Conservation (phyloP, 2,329 filamentous ascomycete genomes). For the Mycocentrospora acerina region DNA sequence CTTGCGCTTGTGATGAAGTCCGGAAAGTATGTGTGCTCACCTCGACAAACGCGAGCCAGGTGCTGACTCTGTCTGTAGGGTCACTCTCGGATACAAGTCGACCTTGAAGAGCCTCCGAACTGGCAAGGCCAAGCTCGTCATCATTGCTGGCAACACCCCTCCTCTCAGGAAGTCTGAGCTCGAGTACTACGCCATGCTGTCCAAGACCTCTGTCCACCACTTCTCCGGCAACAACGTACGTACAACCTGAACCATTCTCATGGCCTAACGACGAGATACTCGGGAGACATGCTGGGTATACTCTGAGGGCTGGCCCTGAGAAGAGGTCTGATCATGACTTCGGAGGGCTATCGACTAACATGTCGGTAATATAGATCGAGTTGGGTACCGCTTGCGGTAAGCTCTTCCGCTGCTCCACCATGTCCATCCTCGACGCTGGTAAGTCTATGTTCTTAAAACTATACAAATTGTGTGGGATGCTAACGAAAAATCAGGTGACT, state of each 20-base stretch:
- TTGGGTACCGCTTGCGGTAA: slow-evolving; percentile 98
- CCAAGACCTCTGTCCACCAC: slow-evolving; percentile 95
- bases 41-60: slow-evolving; percentile 1
- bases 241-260: slow-evolving; percentile 44
- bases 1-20: slow-evolving; percentile 70
- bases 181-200: slow-evolving; percentile 69
- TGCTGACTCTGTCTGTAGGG: slow-evolving; percentile 48
- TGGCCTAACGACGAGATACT: slow-evolving; percentile 42
- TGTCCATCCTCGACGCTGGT: slow-evolving; percentile 94
- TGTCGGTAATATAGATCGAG: slow-evolving; percentile 73
- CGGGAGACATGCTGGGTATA: slow-evolving; percentile 22
- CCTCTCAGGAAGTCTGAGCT: slow-evolving; percentile 97
- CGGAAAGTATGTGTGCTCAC: slow-evolving; percentile 53
- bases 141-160: slow-evolving; percentile 93
- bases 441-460: slow-evolving; percentile 13
- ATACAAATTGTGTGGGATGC: background rate
- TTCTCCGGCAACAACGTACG: slow-evolving; percentile 99
- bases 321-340: slow-evolving; percentile 83
- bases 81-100: slow-evolving; percentile 88
- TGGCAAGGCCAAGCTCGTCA: slow-evolving; percentile 98
- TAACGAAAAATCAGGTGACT: slow-evolving; percentile 57
- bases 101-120: slow-evolving; percentile 84
- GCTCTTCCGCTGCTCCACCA: slow-evolving; percentile 96
- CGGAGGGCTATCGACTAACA: slow-evolving; percentile 79
- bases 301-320: slow-evolving; percentile 70